Base-by-base conservation (phyloP, 2,329 filamentous ascomycete genomes). In the Talaromyces sp. region DNA sequence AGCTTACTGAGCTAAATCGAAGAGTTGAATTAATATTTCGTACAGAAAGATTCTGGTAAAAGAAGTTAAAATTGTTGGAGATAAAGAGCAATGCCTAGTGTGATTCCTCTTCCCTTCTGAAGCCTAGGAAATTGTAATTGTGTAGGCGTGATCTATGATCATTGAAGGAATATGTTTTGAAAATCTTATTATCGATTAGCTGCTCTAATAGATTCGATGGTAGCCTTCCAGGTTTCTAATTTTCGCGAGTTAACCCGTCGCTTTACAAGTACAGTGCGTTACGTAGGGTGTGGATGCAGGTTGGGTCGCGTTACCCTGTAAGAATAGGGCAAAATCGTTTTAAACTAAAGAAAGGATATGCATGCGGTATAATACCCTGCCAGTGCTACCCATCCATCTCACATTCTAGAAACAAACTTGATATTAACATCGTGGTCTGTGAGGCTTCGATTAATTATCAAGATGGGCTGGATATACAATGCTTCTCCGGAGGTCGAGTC, bases 381-480 rank as follows among this genome's bases (percentile, higher is more conserved):
- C 56, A 1, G 11, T 39, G 19, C 35, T 10, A n/a, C 19, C 45
- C 56, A 27, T 59, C 37, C 37, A 59, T 31, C 8, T 59, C 22
- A 59, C 22, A 27, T 59, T 59, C 56, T 59, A 59, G 56, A 59
- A 58, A 27, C 33, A 58, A n/a, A 58, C n/a, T 37, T 27, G 24
- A 58, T 31, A 27, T 58, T 7, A 14, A 43, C n/a, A 27, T 45
- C 56, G 56, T 59, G 56, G 22, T 31, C 9, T 41, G 14, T 43
- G 22, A 59, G 56, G 19, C 37, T 39, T 59, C 73, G 37, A 65
- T 69, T 43, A 50, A 52, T 69, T 11, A 70, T 71, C 68, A 63
- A 71, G 37, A 72, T 74, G 48, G 72, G 70, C 66, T 85, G 83
- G 83, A 82, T 86, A 54, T 68, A 79, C 50, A 80, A 85, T 74